Conservation (phyloP, 805 yeast genomes). For the Pichia cephalocereana region DNA sequence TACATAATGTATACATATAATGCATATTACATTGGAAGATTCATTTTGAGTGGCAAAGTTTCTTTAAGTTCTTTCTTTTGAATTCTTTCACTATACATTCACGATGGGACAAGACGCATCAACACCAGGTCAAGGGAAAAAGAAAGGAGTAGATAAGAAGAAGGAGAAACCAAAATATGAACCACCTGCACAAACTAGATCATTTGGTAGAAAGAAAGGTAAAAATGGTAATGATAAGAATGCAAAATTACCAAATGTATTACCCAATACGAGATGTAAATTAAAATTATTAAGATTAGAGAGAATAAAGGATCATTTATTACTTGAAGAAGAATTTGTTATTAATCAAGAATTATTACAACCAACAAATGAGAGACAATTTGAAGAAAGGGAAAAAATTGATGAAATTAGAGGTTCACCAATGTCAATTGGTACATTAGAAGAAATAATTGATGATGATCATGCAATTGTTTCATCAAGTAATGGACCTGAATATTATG, state of each 20-base stretch:
- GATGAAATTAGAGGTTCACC: conserved; percentile 96
- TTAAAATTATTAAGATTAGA: conserved; percentile 86
- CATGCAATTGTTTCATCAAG: conserved; percentile 96
- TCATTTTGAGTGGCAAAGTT: neutral
- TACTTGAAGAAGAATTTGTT: conserved; percentile 93
- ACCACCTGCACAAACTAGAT: conserved; percentile 87
- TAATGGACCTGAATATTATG: conserved; percentile 96
- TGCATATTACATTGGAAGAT: too few relatives aligned
- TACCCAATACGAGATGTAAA: conserved; percentile 91
- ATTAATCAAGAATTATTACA: conserved; percentile 89
- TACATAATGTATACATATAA: neutral
- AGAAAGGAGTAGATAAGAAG: conserved; percentile 35
- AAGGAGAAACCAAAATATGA: conserved; percentile 94
- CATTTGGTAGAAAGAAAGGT: conserved; percentile 87
- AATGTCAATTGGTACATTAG: conserved; percentile 91
- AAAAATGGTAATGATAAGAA: conserved; percentile 79
- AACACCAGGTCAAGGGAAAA: conserved; percentile 25
- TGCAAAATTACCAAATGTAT: conserved; percentile 61
- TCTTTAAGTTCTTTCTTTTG: neutral
- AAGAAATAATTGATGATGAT: conserved; percentile 96
- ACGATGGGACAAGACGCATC: conserved; percentile 28
- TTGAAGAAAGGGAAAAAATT: conserved; percentile 89
- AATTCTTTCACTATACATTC: too few relatives aligned
- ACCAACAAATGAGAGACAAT: conserved; percentile 94
- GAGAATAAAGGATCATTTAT: conserved; percentile 90